Percentiles rank a stretch among this genome's conserved stretches.
phyloP scores from a whole-genome alignment of 306 rosid species.

The Rubus idaeus region DNA sequence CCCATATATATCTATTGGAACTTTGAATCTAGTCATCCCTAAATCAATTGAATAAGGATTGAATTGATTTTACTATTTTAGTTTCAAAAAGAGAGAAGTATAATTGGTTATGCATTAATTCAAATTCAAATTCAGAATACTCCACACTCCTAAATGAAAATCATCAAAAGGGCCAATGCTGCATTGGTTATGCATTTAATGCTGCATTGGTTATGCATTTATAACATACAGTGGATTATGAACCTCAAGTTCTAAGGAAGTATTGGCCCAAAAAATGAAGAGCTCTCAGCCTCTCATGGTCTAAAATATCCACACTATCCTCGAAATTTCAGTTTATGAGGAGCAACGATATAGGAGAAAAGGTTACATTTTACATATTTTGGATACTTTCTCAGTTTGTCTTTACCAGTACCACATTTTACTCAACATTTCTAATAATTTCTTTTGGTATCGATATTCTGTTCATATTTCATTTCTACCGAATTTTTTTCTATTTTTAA shows the following conservation, averaged over 20 bases:
- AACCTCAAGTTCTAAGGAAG: neutral
- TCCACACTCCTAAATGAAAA: neutral
- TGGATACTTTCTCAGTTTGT: neutral
- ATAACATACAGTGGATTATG: neutral
- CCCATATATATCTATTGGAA: neutral
- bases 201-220: neutral
- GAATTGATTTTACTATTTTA: neutral
- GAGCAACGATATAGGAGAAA: too few relatives aligned
- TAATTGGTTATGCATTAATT: neutral
- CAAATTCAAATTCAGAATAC: neutral
- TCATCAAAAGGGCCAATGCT: neutral
- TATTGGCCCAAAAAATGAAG: neutral
- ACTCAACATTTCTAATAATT: neutral
- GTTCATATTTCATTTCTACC: too few relatives aligned
- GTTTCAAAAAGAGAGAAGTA: neutral
- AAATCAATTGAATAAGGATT: neutral
- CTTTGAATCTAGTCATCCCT: neutral
- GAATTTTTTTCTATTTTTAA: neutral
- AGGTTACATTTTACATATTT: neutral
- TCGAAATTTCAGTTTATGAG: too few relatives aligned
- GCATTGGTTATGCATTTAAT: neutral
- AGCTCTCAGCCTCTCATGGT: neutral
- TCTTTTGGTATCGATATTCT: too few relatives aligned
- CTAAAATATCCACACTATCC: too few relatives aligned
- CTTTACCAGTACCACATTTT: neutral